Percentiles rank a stretch among this genome's conserved stretches.
Evolutionary conservation across 768 basidiomycete species (phyloP).

Genomic region (Coprinopsis marcescibilis): DNA sequence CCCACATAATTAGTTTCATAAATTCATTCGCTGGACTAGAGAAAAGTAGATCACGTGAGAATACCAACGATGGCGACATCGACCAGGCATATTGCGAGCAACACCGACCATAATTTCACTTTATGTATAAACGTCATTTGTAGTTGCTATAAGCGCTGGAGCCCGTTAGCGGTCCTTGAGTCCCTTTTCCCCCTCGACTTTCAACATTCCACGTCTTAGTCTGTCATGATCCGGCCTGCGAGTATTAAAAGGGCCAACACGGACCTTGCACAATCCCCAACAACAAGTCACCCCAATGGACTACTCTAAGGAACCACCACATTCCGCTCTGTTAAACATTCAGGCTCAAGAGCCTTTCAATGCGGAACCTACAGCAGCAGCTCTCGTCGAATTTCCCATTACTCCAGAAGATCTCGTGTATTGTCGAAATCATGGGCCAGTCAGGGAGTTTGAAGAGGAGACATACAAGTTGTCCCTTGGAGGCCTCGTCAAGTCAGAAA

Average conservation of each 20-base stretch:
- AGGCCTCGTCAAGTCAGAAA: conserved; percentile 26
- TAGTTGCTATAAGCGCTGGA: too few species aligned
- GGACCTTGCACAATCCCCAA: conserved; percentile 9
- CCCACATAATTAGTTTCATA: neutral
- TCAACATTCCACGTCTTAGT: too few species aligned
- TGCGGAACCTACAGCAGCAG: conserved; percentile 55
- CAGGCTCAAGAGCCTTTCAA: conserved; percentile 54
- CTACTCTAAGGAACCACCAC: conserved; percentile 42
- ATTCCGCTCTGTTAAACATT: conserved; percentile 41
- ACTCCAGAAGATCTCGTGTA: conserved; percentile 66
- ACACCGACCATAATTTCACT: too few species aligned
- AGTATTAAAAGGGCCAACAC: neutral
- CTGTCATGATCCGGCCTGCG: neutral
- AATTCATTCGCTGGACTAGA: neutral
- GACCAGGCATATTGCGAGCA: neutral
- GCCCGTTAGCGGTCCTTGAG: too few species aligned
- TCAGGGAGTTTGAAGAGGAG: conserved; percentile 43
- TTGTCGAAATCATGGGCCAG: conserved; percentile 66
- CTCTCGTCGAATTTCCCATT: conserved; percentile 50
- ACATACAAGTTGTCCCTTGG: conserved; percentile 36
- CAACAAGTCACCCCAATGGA: conserved; percentile 35
- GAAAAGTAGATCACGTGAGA: conserved; percentile 11
- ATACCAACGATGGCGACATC: conserved; percentile 13
- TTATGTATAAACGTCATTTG: too few species aligned
- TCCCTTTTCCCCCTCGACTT: too few species aligned